Base-by-base conservation (phyloP, 305 asterid genomes). In the Solanum hybrid region DNA sequence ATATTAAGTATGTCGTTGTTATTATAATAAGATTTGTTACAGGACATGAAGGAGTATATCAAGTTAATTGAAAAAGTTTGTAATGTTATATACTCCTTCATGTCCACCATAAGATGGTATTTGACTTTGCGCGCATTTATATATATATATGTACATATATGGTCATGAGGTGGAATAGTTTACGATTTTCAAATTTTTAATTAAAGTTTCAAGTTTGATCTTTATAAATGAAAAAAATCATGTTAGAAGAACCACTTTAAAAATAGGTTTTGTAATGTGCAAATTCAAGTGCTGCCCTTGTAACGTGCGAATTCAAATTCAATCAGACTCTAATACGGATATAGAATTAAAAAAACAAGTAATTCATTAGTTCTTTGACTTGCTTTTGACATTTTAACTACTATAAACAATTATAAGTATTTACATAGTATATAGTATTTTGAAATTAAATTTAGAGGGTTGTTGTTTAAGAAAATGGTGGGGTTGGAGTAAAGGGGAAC, bases 401-500 rank as follows among this genome's bases (percentile, higher is more conserved):
- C 3, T 16, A 26, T 14, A 82, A 29, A 46, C 14, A 42, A 83
- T 46, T 29, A 3, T 14, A 40, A 33, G n/a, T 76, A 33, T 4
- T 78, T 69, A 69, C 31, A 61, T 69, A 69, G 61, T 42, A 42
- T 12, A 12, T 42, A 42, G 57, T 13, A 13, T 42, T 42, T 42
- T 42, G 61, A 42, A 42, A 42, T 42, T 42, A 42, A 42, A 42
- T 42, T 42, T 13, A 28, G 11, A 83, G 26, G 16, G 16, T 26
- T 85, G 20, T 42, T 5, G 73, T 33, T 51, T 42, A 33, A 35
- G 22, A 57, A 61, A 11, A 87, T 36, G 39, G 39, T 29, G 51
- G 87, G 89, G 75, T 77, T 83, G 36, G 71, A 91, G 64, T 84
- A 88, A 88, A 90, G 84, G 91, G 81, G 89, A 18, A 42, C 81